Evolutionary conservation across 2,329 filamentous ascomycete genomes (phyloP), one percentile per base, ranked within the genome.

Genomic region (Biscogniauxia sp.): DNA sequence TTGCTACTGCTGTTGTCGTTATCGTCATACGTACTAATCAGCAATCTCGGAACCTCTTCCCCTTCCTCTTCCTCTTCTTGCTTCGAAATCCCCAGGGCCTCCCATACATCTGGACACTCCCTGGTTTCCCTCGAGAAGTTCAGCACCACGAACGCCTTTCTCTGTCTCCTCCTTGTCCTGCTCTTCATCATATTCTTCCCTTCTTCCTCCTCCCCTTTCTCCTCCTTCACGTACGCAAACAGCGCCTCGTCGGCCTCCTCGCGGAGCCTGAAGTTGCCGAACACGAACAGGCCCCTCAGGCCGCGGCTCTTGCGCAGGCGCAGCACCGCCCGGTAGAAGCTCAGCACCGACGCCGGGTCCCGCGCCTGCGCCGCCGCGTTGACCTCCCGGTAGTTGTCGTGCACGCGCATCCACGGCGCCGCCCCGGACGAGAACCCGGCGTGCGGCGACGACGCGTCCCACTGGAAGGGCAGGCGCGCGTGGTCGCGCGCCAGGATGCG

Each of bases 331-430:
- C 82, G 84, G 77, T 87, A 90, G 70, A 88, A 90, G 23, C 78
- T 79, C 5, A 87, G 73, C 0, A 89, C 81, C 0, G 81, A 83
- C 1, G 77, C 69, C 0, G 69, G 68, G n/a, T 84, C 79, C 0
- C 67, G 63, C 1, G 68, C 63, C 67, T 88, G 84, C 2, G 70
- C 71, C 0, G 77, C 78, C 1, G 82, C 86, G 60, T 91, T 91
- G 68, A 87, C 78, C 1, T 75, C 69, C 2, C 66, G 66, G 66
- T 84, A 87, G 28, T 82, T 78, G 20, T 88, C 84, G 66, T 90
- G 86, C 1, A 87, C 82, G 1, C 84, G 79, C 85, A 91, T 91
- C 88, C 88, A 91, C 0, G 88, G 86, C 64, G 0, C 69, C 70
- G 0, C 59, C 64, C 0, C 60, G 64, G 69, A 66, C 0, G 85